These are phyloP conservation scores for Lipomyces orientalis DNA, from an alignment of 805 yeast genomes.

Conservation along the genomic window DNA sequence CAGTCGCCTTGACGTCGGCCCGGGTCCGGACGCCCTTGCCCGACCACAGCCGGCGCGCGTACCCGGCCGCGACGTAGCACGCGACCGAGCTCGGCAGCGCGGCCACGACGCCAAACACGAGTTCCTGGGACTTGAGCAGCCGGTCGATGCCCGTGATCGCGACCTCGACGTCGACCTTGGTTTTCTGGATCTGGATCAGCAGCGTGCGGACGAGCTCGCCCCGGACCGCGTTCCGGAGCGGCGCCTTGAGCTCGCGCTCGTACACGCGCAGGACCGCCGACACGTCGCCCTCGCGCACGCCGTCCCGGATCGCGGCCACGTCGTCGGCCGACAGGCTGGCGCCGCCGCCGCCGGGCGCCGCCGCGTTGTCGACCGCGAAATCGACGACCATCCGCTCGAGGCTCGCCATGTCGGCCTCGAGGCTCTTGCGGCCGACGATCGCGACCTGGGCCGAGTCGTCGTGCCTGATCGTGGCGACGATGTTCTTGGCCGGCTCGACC, in stretches of 20 bases:
- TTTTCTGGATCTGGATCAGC: constrained; percentile 91
- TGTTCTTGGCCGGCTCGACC: constrained; percentile 70
- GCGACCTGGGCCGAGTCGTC: constrained; percentile 77
- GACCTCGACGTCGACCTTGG: constrained; percentile 91
- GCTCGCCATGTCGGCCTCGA: constrained; percentile 77
- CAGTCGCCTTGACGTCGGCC: constrained; percentile 43
- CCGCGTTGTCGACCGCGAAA: constrained; percentile 54
- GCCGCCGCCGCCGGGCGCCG: background rate
- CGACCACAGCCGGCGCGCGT: constrained; percentile 40
- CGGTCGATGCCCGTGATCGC: constrained; percentile 92
- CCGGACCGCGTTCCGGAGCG: constrained; percentile 63
- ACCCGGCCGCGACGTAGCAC: constrained; percentile 37
- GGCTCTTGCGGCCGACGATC: constrained; percentile 76
- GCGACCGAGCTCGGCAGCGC: constrained; percentile 74
- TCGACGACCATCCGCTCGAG: constrained; percentile 87
- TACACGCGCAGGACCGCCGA: constrained; percentile 80
- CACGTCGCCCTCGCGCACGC: constrained; percentile 75
- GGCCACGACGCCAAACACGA: constrained; percentile 92
- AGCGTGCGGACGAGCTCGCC: constrained; percentile 80
- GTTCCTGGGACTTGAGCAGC: constrained; percentile 84
- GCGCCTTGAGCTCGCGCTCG: constrained; percentile 74
- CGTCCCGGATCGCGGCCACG: constrained; percentile 49
- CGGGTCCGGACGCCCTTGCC: constrained; percentile 42
- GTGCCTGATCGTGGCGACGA: constrained; percentile 80
- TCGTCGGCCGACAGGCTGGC: constrained; percentile 32